These are phyloP conservation scores for Puya raimondii DNA, from an alignment of 176 grass and related monocot species.

Conservation along the genomic window DNA sequence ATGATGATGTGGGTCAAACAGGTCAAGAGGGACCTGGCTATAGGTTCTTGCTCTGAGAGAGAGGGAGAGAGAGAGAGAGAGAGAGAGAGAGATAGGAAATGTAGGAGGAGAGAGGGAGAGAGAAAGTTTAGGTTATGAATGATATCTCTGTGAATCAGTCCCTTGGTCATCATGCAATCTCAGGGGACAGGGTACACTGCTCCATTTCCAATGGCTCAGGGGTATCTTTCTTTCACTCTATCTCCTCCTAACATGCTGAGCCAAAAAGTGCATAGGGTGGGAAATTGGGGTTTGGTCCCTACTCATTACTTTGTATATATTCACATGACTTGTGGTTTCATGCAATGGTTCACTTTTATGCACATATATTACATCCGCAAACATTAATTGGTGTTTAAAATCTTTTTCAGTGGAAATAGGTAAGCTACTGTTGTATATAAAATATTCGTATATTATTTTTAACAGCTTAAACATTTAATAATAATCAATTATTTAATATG, in stretches of 20 bases:
- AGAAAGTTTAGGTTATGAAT: not conserved
- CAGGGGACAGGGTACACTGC: conserved; percentile 43
- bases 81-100: conserved; percentile 15
- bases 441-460: too few relatives aligned
- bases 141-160: conserved; percentile 9
- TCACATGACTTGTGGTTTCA: not conserved
- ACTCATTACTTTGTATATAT: conserved; percentile 4
- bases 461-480: too few relatives aligned
- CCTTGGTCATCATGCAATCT: conserved; percentile 49
- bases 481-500: too few relatives aligned
- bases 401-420: too few relatives aligned
- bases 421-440: too few relatives aligned
- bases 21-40: conserved; percentile 11
- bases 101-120: not conserved
- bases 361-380: too few relatives aligned
- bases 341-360: too few relatives aligned
- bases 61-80: conserved; percentile 15
- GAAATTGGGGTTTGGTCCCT: conserved; percentile 9
- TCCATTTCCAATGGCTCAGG: conserved; percentile 24
- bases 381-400: too few relatives aligned
- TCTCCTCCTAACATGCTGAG: conserved; percentile 4
- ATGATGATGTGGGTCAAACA: conserved; percentile 21
- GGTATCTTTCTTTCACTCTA: conserved; percentile 28
- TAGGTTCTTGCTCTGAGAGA: conserved; percentile 29
- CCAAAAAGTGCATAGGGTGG: conserved; percentile 12